Base-by-base conservation (phyloP, 352 stramenopile genomes). In the Phytophthora europaea region DNA sequence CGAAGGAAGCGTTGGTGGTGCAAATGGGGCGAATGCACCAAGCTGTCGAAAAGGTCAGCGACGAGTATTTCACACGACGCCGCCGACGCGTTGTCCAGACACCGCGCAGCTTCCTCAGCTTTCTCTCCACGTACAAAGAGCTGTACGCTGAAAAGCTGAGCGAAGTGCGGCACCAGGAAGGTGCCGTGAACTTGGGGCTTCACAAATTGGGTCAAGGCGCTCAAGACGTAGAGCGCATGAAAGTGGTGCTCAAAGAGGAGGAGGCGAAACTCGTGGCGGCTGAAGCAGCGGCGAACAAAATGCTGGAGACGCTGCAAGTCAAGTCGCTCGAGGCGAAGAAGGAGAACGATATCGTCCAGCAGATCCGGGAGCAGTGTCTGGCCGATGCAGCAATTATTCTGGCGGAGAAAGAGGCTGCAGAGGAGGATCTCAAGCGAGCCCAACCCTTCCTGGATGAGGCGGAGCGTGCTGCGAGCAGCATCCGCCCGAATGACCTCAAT, bases 401-500 rank as follows among this genome's bases (percentile, higher is more conserved):
- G 8, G 79, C 84, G 3, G 93, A 98, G 61, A 98, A 98, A 66
- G 79, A 84, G 23, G 84, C 89, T n/a, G 90, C 89, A 0, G 91
- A 98, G 65, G 89, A 94, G 53, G 93, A 98, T 56, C 78, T 98
- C 22, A 92, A 94, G 40, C 93, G 94, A 45, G 94, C 94, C 7
- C 88, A 98, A 68, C 94, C 94, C 15, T 98, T 98, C 68, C 51
- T 98, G 26, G 93, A 98, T 36, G 91, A 97, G 69, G 93, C 93
- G 2, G 89, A 98, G 65, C 76, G 86, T 8, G 93, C 93, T 4
- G 89, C 95, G 5, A 94, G 85, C 33, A 93, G 80, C 61, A 98
- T 98, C 72, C 94, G 94, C 51, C 85, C 93, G 1, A 96, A 94
- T 65, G 94, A 98, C 71, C 61, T 98, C 56, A 97, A 96, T 66